These are phyloP conservation scores for Suhomyces coccinellae DNA, from an alignment of 1,139 yeast genomes.

Conservation along the genomic window DNA sequence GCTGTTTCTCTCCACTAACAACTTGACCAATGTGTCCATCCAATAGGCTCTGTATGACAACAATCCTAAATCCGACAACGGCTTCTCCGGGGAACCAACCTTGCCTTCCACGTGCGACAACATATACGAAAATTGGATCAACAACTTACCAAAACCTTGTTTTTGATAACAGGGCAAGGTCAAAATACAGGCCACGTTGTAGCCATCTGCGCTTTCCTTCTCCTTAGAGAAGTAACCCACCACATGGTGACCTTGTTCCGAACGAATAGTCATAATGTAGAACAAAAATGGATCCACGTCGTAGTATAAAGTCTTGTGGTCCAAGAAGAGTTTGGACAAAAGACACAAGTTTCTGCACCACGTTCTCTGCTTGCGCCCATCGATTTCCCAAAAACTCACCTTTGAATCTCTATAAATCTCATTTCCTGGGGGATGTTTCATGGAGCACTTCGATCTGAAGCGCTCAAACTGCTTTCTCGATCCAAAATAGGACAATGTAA, in stretches of 20 bases:
- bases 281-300: conserved; percentile 97
- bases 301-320: conserved; percentile 91
- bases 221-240: conserved; percentile 97
- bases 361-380: conserved; percentile 90
- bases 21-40: conserved; percentile 84
- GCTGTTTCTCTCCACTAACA: conserved; percentile 63
- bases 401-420: conserved; percentile 89
- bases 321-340: conserved; percentile 82
- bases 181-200: conserved; percentile 94
- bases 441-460: conserved; percentile 79
- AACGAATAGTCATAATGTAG: conserved; percentile 90
- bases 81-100: conserved; percentile 96
- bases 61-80: conserved; percentile 90
- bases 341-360: conserved; percentile 96
- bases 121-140: conserved; percentile 92
- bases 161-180: conserved; percentile 96
- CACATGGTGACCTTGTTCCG: conserved; percentile 87
- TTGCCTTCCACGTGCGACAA: conserved; percentile 84
- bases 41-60: conserved; percentile 93
- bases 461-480: conserved; percentile 89
- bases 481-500: conserved; percentile 84
- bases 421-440: conserved; percentile 96
- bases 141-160: conserved; percentile 86
- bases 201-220: conserved; percentile 93
- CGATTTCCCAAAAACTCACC: conserved; percentile 86